Base-by-base conservation (phyloP, 2,329 filamentous ascomycete genomes). In the Ophiostoma quercus region DNA sequence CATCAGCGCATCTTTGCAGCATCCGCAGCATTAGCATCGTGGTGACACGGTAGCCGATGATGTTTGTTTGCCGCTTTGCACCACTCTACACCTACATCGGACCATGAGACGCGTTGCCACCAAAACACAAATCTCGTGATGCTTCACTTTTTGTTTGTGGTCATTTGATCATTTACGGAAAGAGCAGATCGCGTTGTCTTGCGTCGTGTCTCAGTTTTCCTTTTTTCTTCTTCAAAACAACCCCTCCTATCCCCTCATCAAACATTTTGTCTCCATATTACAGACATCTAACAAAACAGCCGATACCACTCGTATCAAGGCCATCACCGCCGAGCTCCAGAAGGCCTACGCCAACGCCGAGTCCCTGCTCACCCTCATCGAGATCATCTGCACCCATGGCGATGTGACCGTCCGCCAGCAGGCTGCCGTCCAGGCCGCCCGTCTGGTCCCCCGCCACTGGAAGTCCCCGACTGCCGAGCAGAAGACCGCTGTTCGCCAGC, bases 381-480 rank as follows among this genome's bases (percentile, higher is more conserved):
- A 97, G 81, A 89, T 97, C 76, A 86, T 96, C 75, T 90, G 92
- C 75, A 92, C 90, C 71, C 90, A 97, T 80, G 84, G 88, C 72
- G 84, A 88, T 77, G 79, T 85, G 66, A 87, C 89, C 74, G 84
- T 97, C 70, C 90, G 93, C 77, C 95, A 98, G 84, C 86, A 96
- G 74, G 93, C 95, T 68, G 92, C 94, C 68, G 92, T 98, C 73
- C 94, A 98, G 84, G 91, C 91, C 39, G 85, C 92, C 72, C 90
- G 92, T 76, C 85, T 96, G 65, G 90, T 95, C 54, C 80, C 85
- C 74, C 96, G 92, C 83, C 94, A 96, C 83, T 99, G 95, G 95
- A 82, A 87, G 71, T 84, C 86, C 72, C 85, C 96, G 14, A 82
- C 89, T 51, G 85, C 85, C 70, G 86, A 88, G 73, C 89, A 97